Conservation (phyloP, 179 eudicot genomes). For the Drosera spatulata region DNA sequence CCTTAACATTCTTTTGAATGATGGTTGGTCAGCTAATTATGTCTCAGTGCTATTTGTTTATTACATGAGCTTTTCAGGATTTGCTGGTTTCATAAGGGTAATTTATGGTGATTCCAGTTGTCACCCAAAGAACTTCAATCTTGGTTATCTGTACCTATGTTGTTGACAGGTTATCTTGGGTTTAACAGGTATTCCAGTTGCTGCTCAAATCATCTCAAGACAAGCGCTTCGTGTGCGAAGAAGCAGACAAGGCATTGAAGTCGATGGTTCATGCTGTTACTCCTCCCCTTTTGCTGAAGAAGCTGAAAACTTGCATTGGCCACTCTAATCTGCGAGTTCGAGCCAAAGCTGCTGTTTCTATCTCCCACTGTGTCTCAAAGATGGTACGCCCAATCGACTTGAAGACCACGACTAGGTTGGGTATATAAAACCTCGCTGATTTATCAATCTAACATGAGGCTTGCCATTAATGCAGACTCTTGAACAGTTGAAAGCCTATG, state of each 20-base stretch:
- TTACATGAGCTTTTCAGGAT: no score
- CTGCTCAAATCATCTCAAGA: conserved; percentile 91
- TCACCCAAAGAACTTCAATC: no score
- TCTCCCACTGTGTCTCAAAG: conserved; percentile 65
- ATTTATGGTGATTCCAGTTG: no score
- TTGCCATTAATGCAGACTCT: conserved; percentile 23
- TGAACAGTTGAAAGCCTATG: conserved; percentile 61
- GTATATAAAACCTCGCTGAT: not conserved
- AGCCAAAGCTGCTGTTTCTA: conserved; percentile 82
- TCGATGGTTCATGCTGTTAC: conserved; percentile 58
- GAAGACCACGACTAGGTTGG: not conserved
- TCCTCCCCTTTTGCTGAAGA: conserved; percentile 64
- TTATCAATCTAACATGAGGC: not conserved
- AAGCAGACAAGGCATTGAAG: conserved; percentile 72
- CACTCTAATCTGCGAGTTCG: conserved; percentile 67
- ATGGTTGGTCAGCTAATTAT: no score
- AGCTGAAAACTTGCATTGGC: conserved; percentile 50
- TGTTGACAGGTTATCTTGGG: not conserved
- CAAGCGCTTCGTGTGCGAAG: conserved; percentile 94
- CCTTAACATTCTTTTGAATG: no score
- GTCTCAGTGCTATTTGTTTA: no score
- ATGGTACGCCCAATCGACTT: conserved; percentile 36
- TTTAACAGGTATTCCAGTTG: conserved; percentile 65
- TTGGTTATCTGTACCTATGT: no score
- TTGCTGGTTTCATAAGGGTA: no score